Conservation (phyloP, 495 filamentous ascomycete genomes). For the Xylaria longipes region DNA sequence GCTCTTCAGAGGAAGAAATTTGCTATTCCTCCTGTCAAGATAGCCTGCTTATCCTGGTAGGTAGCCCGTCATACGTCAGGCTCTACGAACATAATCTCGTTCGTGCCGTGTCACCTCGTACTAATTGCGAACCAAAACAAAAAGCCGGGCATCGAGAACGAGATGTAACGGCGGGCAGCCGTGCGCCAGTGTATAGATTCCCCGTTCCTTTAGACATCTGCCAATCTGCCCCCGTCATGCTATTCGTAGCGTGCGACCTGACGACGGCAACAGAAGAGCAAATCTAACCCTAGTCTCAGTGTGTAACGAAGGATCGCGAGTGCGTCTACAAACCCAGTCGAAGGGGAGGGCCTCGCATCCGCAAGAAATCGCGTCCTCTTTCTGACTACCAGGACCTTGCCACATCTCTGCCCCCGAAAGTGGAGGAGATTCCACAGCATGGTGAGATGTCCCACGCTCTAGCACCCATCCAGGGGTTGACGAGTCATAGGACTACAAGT, state of each 20-base stretch:
- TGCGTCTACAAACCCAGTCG: slow-evolving; percentile 65
- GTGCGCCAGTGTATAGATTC: slow-evolving; percentile 60
- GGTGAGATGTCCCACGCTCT: slow-evolving; percentile 28
- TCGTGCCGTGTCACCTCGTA: slow-evolving; percentile 27
- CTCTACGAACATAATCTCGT: slow-evolving; percentile 14
- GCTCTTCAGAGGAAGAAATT: slow-evolving; percentile 46
- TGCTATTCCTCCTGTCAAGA: slow-evolving; percentile 64
- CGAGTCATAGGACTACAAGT: slow-evolving; percentile 34
- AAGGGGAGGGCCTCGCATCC: slow-evolving; percentile 60
- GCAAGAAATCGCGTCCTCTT: slow-evolving; percentile 35
- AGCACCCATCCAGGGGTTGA: slow-evolving; percentile 23
- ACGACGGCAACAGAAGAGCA: slow-evolving; percentile 3
- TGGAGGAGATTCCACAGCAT: slow-evolving; percentile 40
- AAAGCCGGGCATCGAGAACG: slow-evolving; percentile 63
- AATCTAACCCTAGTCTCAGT: slow-evolving; percentile 46
- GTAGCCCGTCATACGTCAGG: slow-evolving; percentile 32
- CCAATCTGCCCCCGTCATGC: slow-evolving; percentile 1
- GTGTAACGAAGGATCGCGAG: slow-evolving; percentile 56
- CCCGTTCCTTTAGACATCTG: slow-evolving; percentile 11
- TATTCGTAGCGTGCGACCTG: slow-evolving; percentile 12
- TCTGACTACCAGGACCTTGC: slow-evolving; percentile 39
- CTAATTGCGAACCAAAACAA: slow-evolving; percentile 29
- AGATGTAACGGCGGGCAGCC: slow-evolving; percentile 65
- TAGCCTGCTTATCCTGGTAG: slow-evolving; percentile 68
- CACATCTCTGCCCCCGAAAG: slow-evolving; percentile 38